Base-by-base conservation (phyloP, 768 basidiomycete genomes). In the Rhodocollybia butyracea region DNA sequence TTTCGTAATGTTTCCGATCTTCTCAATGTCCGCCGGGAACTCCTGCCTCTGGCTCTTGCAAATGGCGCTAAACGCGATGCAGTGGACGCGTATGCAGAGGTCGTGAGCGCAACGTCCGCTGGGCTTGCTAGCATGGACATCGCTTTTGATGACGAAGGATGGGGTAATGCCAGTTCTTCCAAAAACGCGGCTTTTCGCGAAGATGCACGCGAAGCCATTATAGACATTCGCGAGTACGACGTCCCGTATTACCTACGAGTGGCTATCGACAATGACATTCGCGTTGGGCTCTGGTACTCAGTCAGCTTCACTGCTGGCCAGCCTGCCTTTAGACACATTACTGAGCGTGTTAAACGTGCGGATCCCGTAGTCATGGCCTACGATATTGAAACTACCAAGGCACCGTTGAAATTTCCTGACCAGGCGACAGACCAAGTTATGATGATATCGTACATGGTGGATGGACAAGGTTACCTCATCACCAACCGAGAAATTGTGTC, bases 381-480 rank as follows among this genome's bases (percentile, higher is more conserved):
- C 69, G 97, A 98, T 84, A 99, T 99, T 66, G 97, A 99, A 70
- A 95, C 93, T 17, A 96, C 95, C 1, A 99, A 99, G 73, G 89
- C 92, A n/a, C 96, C 97, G n/a, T 84, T 98, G 63, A 98, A 98
- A 71, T 98, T 98, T 66, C 96, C 97, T 1, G 97, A 98, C 73
- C 89, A 94, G 62, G 82, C 85, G 6, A 87, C 92, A 24, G 97
- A 98, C 74, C 95, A 98, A 68, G 94, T 99, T 63, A 99, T 99
- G 96, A 99, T 99, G 97, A 98, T 99, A 60, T 99, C 97, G 41
- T 99, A 98, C 72, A 98, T 99, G 95, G 77, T 99, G 17, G 97
- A 99, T 67, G 96, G 94, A 0, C 92, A 95, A 69, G 97, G 97
- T 0, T 99, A 90, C 66, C 82, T 99, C 58, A 98, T 99, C 70